Evolutionary conservation across 1,284 basidiomycete genomes (phyloP).

Genomic region (Naganishia sp.): DNA sequence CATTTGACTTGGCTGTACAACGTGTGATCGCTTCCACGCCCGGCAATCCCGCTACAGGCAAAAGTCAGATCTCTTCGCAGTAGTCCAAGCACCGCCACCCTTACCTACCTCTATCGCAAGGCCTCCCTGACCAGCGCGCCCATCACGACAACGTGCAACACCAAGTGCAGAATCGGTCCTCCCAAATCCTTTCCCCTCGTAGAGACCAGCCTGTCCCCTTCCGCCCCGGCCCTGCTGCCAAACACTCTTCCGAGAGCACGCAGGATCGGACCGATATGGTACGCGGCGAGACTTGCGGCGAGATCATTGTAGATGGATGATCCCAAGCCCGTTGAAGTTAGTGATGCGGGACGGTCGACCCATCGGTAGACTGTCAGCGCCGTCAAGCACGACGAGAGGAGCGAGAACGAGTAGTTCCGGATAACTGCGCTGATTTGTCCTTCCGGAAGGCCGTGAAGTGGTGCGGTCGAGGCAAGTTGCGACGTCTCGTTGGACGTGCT

Average conservation of each 20-base stretch:
- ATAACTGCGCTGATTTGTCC: conserved; percentile 27
- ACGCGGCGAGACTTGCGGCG: conserved; percentile 27
- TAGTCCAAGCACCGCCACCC: not conserved
- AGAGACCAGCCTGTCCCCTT: conserved; percentile 11
- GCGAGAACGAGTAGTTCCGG: conserved; percentile 32
- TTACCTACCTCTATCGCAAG: conserved; percentile 21
- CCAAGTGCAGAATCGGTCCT: conserved; percentile 31
- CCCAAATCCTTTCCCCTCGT: conserved; percentile 31
- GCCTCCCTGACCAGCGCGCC: conserved; percentile 27
- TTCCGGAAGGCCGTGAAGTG: conserved; percentile 23
- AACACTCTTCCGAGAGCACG: conserved; percentile 23
- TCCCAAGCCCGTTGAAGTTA: not conserved
- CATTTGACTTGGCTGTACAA: too few relatives aligned
- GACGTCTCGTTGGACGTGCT: conserved; percentile 20
- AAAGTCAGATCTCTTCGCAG: too few relatives aligned
- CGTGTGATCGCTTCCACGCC: too few relatives aligned
- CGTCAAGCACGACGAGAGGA: conserved; percentile 27
- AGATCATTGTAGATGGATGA: conserved; percentile 19
- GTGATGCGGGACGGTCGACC: conserved; percentile 1
- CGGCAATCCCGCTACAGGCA: too few relatives aligned
- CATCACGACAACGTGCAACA: conserved; percentile 29
- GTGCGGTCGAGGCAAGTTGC: conserved; percentile 7
- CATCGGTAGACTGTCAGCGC: conserved; percentile 24
- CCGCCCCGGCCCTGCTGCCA: not conserved
- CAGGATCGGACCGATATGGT: conserved; percentile 32